Evolutionary conservation across 805 yeast species (phyloP), one percentile per base, ranked within the genome.

Genomic region (Clavispora carvajalis): DNA sequence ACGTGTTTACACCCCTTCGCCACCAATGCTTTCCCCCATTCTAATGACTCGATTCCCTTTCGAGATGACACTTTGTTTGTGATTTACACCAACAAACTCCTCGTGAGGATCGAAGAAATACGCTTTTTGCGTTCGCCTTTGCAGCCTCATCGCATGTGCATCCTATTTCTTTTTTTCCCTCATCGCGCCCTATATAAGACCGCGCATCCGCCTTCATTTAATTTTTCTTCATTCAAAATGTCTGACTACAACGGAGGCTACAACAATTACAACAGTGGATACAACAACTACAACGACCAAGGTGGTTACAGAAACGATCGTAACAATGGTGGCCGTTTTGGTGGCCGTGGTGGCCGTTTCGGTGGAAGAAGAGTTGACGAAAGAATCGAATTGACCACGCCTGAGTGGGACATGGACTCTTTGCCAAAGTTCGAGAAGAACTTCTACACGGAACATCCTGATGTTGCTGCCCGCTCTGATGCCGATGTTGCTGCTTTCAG

Each of bases 361-460:
- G 59, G 65, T 28, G 63, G 65, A 39, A 47, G 55, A 34, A 52
- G 62, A 34, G 72, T 67, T 58, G 66, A 69, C 45, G 72, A 67
- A 44, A 59, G 71, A 53, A 60, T 61, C 35, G 72, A 73, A 56
- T 71, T 88, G 57, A 65, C 73, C 49, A 77, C 79, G 49, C 97
- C 90, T 55, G 79, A 84, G 48, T 93, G 93, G 87, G 93, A 86
- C 63, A 52, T 77, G 39, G 82, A 76, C 45, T 63, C 79, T 30
- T 71, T 93, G 59, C 95, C 96, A 55, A 80, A 80, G 59, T 93
- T 93, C 60, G 96, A 90, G 68, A 93, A 93, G 74, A 88, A 93
- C 67, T 93, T 93, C 62, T 93, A 93, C 72, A 73, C 73, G 48
- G 99, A 93, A 73, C 82, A 84, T 60, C 85, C 86, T 44, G 65